These are phyloP conservation scores for Neopestalotiopsis rosae DNA, from an alignment of 2,329 filamentous ascomycete species.

Conservation along the genomic window DNA sequence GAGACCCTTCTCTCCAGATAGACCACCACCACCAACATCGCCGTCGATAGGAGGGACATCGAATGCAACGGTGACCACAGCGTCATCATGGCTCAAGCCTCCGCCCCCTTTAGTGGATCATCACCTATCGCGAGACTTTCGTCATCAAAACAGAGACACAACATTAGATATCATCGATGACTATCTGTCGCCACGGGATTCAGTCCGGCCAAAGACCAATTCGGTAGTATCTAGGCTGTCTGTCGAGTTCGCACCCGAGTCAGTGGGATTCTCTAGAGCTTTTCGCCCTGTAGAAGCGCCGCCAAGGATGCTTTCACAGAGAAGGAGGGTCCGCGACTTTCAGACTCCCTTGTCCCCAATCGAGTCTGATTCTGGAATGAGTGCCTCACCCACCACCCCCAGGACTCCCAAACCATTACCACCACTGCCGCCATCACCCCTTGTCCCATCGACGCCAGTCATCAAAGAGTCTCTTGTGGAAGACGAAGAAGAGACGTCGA, in stretches of 20 bases:
- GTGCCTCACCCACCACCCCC: conserved; percentile 7
- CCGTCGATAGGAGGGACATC: conserved; percentile 1
- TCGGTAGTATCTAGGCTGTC: conserved; percentile 7
- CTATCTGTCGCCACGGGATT: conserved; percentile 2
- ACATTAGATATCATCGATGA: conserved; percentile 15
- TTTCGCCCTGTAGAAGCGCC: not conserved
- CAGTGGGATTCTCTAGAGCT: conserved; percentile 4
- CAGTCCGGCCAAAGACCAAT: not conserved
- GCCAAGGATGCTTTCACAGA: not conserved
- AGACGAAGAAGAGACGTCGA: not conserved
- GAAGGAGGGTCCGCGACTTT: not conserved
- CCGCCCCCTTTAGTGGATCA: not conserved
- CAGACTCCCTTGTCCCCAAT: conserved; percentile 4
- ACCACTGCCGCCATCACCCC: not conserved
- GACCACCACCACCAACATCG: not conserved
- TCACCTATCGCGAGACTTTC: conserved; percentile 14
- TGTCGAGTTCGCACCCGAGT: conserved; percentile 12
- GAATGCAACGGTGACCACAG: not conserved
- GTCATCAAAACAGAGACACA: not conserved
- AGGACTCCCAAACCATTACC: not conserved
- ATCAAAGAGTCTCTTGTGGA: conserved; percentile 1
- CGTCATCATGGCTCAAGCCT: conserved; percentile 2
- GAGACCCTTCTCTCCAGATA: conserved; percentile 1
- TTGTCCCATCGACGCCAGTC: not conserved
- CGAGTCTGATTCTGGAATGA: conserved; percentile 1